These are phyloP conservation scores for Ophiocordyceps sinensis DNA, from an alignment of 2,329 filamentous ascomycete species.

Conservation along the genomic window DNA sequence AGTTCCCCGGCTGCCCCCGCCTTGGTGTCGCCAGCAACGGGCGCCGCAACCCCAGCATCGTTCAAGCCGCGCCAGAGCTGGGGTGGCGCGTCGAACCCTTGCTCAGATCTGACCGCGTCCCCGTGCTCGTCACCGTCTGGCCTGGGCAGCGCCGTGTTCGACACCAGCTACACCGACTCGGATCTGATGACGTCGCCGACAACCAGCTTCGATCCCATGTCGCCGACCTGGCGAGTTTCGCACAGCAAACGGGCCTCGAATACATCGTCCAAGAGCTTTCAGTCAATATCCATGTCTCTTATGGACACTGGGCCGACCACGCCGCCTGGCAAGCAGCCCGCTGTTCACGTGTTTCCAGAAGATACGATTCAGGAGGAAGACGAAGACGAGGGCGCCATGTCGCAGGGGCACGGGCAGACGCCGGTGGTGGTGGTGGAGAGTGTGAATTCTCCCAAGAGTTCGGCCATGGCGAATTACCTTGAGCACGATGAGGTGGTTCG, in stretches of 20 bases:
- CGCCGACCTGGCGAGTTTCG: conserved; percentile 36
- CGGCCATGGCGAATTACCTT: conserved; percentile 16
- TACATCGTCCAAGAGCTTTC: conserved; percentile 36
- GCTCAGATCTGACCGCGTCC: conserved; percentile 58
- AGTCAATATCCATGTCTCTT: conserved; percentile 15
- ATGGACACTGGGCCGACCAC: conserved; percentile 18
- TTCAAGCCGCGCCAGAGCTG: conserved; percentile 39
- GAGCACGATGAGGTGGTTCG: conserved; percentile 22
- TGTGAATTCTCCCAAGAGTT: conserved; percentile 19
- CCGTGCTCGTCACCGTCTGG: conserved; percentile 71
- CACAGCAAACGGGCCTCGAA: conserved; percentile 44
- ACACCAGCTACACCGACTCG: conserved; percentile 42
- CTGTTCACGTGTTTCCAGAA: conserved; percentile 11
- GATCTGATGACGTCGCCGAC: conserved; percentile 72
- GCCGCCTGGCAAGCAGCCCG: conserved; percentile 7
- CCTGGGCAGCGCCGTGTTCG: conserved; percentile 64
- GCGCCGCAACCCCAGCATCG: conserved; percentile 35
- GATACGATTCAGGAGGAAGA: conserved; percentile 23
- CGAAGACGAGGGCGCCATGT: conserved; percentile 14
- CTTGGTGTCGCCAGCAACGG: conserved; percentile 24
- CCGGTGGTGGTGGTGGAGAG: conserved; percentile 12
- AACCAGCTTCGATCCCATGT: conserved; percentile 57
- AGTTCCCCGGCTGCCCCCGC: conserved; percentile 24
- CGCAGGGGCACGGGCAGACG: conserved; percentile 5
- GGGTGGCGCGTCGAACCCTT: conserved; percentile 29